Base-by-base conservation (phyloP, 345 rosid species). In the Dipteronia sinensis region DNA sequence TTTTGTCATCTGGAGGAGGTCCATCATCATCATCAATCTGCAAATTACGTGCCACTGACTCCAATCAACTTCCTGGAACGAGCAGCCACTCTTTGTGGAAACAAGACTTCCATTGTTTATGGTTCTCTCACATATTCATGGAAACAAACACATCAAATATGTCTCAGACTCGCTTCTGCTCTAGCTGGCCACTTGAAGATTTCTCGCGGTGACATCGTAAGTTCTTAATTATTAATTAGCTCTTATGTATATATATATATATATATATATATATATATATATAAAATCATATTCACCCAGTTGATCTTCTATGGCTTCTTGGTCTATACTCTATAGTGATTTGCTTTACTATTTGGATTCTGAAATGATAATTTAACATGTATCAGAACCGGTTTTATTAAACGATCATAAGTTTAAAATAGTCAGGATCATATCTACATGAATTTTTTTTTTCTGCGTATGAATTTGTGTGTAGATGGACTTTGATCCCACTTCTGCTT, bases 111-210 rank as follows among this genome's bases (percentile, higher is more conserved):
- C 75, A 69, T 93, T 23, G 69, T 91, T 47, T 87, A 91, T 69
- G 91, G 93, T n/a, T 5, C 56, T 4, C 23, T 80, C 38, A 63
- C 56, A n/a, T 90, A 81, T 82, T 81, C 95, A 0, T 94, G 98
- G 97, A 81, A 81, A 10, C 79, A 93, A 65, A 91, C 97, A 7
- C 81, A 85, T 68, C 70, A 81, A 27, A 88, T 91, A 74, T 91
- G 98, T 77, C 82, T 84, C 69, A 88, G 78, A 55, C 59, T 94
- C 53, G 94, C 98, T 79, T 93, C 97, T 31, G 90, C 92, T 80
- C 82, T 91, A 20, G 11, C 75, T 31, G 12, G 13, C 49, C 13
- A 10, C 49, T 68, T 89, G 70, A 78, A 87, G 10, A 68, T 91
- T 79, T 78, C 76, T 29, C 75, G 66, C 0, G 90, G 89, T 12